A percentile compares a stretch with the other conserved stretches of the same genome.
phyloP scores from a whole-genome alignment of 2,329 filamentous ascomycete genomes.

The Fusarium anguioides region DNA sequence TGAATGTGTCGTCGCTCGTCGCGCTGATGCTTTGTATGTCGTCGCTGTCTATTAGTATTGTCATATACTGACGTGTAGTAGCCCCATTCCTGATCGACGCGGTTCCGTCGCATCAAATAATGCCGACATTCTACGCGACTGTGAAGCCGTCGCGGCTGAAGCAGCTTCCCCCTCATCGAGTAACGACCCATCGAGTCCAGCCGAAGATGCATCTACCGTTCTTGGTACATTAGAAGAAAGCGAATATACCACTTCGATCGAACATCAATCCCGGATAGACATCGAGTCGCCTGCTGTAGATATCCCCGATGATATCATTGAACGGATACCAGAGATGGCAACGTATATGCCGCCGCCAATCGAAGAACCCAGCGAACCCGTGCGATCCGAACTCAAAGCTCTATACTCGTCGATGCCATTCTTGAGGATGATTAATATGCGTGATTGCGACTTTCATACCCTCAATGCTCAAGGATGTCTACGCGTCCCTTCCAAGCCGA shows the following conservation, averaged over 20 bases:
- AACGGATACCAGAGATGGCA: not conserved
- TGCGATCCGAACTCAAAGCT: conserved; percentile 32
- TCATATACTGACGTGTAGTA: not conserved
- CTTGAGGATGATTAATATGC: conserved; percentile 24
- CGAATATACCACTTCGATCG: not conserved
- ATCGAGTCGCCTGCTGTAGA: not conserved
- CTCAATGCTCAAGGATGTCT: conserved; percentile 33
- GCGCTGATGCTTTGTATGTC: conserved; percentile 25
- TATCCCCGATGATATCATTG: not conserved
- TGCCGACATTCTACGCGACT: conserved; percentile 1
- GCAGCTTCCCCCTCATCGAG: conserved; percentile 14
- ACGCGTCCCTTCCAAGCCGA: conserved; percentile 31
- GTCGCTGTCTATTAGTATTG: rapidly evolving
- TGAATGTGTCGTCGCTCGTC: conserved; percentile 29
- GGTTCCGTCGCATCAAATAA: not conserved
- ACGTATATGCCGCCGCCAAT: not conserved
- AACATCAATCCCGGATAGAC: conserved; percentile 1
- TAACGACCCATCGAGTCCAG: conserved; percentile 3
- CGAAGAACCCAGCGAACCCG: conserved; percentile 5
- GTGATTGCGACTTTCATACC: conserved; percentile 26
- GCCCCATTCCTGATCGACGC: conserved; percentile 3
- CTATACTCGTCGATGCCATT: conserved; percentile 37
- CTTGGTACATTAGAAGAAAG: not conserved
- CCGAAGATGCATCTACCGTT: conserved; percentile 8
- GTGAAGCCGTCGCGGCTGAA: conserved; percentile 12